phyloP scores from a whole-genome alignment of 129 eudicot species.

The Dittrichia graveolens region DNA sequence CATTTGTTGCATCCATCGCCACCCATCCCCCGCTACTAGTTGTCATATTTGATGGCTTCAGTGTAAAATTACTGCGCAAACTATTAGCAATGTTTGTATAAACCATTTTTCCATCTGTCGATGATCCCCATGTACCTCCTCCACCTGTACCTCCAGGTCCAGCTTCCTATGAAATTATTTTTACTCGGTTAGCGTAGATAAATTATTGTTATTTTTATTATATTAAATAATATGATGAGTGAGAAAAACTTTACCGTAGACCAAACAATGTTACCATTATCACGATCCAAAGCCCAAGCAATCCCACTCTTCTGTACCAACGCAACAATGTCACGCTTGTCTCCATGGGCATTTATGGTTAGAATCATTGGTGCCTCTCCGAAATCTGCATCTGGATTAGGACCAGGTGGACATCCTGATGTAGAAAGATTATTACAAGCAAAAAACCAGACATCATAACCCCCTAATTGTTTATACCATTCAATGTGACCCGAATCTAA shows the following conservation, averaged over 20 bases:
- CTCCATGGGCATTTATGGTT: conserved; percentile 33
- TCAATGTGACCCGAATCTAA: conserved; percentile 47
- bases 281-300: conserved; percentile 82
- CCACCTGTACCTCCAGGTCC: conserved; percentile 71
- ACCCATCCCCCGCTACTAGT: conserved; percentile 77
- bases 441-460: conserved; percentile 62
- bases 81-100: conserved; percentile 72
- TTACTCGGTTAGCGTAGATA: background rate
- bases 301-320: conserved; percentile 83
- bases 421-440: conserved; percentile 57
- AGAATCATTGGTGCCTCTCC: conserved; percentile 82
- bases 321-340: conserved; percentile 55
- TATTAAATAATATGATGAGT: no score
- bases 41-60: conserved; percentile 53
- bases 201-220: no score
- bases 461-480: conserved; percentile 66
- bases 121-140: conserved; percentile 78
- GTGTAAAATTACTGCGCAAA: conserved; percentile 35
- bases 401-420: conserved; percentile 79
- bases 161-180: conserved; percentile 43
- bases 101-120: conserved; percentile 56
- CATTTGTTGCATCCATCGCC: conserved; percentile 59
- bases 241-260: background rate
- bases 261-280: conserved; percentile 69
- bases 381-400: conserved; percentile 80